These are phyloP conservation scores for Paspalum notatum DNA, from an alignment of 176 grass and related monocot species.

Conservation along the genomic window DNA sequence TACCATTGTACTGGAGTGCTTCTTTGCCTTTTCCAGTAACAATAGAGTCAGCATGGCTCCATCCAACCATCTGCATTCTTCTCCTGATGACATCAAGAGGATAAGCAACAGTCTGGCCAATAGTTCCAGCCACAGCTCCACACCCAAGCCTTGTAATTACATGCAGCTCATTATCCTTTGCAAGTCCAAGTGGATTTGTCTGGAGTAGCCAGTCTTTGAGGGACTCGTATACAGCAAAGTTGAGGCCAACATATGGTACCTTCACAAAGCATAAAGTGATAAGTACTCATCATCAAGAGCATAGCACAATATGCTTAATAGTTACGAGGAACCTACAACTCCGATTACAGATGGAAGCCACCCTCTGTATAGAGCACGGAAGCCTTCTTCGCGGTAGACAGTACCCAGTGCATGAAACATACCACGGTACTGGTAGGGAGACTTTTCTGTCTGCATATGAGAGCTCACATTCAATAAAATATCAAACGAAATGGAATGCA, in stretches of 20 bases:
- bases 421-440: slow-evolving; percentile 96
- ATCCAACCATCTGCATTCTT: slow-evolving; percentile 99
- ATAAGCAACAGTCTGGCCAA: slow-evolving; percentile 97
- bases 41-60: slow-evolving; percentile 87
- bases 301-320: background rate
- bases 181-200: slow-evolving; percentile 69
- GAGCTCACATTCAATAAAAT: slow-evolving; percentile 25
- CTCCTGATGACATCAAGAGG: slow-evolving; percentile 95
- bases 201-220: slow-evolving; percentile 87
- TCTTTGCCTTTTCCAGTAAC: slow-evolving; percentile 69
- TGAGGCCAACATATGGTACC: slow-evolving; percentile 96
- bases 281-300: background rate
- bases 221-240: slow-evolving; percentile 95
- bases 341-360: slow-evolving; percentile 99
- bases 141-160: slow-evolving; percentile 82
- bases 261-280: slow-evolving; percentile 38
- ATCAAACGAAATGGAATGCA: slow-evolving; percentile 8
- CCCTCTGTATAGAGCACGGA: slow-evolving; percentile 94
- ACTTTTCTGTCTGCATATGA: slow-evolving; percentile 76
- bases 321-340: slow-evolving; percentile 74
- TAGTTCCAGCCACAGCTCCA: slow-evolving; percentile 82
- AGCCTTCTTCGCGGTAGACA: slow-evolving; percentile 98
- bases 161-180: slow-evolving; percentile 71
- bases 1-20: slow-evolving; percentile 78
- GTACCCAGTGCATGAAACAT: slow-evolving; percentile 97